phyloP scores from a whole-genome alignment of 2,329 filamentous ascomycete species.

The Curvularia eragrostidis region DNA sequence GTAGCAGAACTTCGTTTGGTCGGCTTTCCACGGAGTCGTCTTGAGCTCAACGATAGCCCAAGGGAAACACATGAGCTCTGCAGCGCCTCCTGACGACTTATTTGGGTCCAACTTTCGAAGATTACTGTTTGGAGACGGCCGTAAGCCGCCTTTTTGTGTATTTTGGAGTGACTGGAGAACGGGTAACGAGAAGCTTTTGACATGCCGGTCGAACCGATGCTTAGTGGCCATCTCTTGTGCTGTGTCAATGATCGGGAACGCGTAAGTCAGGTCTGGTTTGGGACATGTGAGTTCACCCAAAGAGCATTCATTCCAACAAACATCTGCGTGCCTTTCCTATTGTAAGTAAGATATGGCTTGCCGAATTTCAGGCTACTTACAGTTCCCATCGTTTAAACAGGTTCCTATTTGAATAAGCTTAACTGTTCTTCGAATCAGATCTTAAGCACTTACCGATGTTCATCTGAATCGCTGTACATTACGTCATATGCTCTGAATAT shows the following conservation, averaged over 20 bases:
- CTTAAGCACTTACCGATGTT: not conserved
- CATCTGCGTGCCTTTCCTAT: not conserved
- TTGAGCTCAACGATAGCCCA: constrained; percentile 26
- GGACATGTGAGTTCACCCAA: not conserved
- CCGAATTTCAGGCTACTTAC: not conserved
- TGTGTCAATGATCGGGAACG: not conserved
- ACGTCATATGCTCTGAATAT: not conserved
- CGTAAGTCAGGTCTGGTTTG: not conserved
- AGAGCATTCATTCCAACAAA: not conserved
- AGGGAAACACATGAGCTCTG: constrained; percentile 22
- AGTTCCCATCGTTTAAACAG: not conserved
- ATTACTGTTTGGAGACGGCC: not conserved
- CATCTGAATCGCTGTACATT: not conserved
- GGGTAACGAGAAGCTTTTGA: not conserved
- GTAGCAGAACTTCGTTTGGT: constrained; percentile 15
- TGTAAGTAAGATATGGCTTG: not conserved
- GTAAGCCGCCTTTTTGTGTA: not conserved
- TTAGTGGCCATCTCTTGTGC: not conserved
- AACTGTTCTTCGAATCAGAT: not conserved
- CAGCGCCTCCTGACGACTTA: not conserved
- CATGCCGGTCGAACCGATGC: not conserved
- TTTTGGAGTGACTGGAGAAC: not conserved
- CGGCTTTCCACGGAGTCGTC: not conserved
- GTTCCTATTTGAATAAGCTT: not conserved
- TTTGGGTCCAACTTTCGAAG: not conserved